Conservation (phyloP, 768 basidiomycete genomes). For the Phlebiopsis flavidoalba region DNA sequence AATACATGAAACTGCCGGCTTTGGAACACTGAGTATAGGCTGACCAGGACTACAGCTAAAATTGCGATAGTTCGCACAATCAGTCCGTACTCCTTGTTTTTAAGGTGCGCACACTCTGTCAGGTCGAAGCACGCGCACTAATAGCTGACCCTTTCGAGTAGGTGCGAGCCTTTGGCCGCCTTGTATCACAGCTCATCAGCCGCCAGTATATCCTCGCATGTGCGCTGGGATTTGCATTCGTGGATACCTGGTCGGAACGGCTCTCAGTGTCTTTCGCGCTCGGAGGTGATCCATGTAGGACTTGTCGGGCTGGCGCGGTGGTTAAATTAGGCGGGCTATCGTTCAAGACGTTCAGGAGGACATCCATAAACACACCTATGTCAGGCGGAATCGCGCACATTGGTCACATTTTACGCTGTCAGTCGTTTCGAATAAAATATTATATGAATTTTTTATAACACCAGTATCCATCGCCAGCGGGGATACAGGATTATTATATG, state of each 20-base stretch:
- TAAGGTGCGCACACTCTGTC: conserved; percentile 25
- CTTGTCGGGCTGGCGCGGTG: conserved; percentile 4
- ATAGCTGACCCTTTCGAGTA: neutral
- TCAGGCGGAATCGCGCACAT: too few relatives aligned
- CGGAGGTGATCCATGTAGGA: conserved; percentile 34
- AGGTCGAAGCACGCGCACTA: too few relatives aligned
- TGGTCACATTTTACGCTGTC: neutral
- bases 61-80: conserved; percentile 23
- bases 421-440: neutral
- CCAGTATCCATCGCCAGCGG: too few relatives aligned
- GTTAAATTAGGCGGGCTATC: neutral
- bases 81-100: conserved; percentile 30
- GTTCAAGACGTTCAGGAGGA: too few relatives aligned
- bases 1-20: conserved; percentile 1
- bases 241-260: conserved; percentile 42
- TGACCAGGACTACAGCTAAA: conserved; percentile 7
- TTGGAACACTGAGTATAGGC: neutral
- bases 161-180: conserved; percentile 19
- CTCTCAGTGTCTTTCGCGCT: conserved; percentile 33
- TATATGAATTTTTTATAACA: neutral
- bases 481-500: too few relatives aligned
- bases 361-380: too few relatives aligned
- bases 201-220: conserved; percentile 21
- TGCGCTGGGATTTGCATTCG: conserved; percentile 33
- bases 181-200: conserved; percentile 21